Conservation (phyloP, 331 rosid species). For the Prunus yedoensis region DNA sequence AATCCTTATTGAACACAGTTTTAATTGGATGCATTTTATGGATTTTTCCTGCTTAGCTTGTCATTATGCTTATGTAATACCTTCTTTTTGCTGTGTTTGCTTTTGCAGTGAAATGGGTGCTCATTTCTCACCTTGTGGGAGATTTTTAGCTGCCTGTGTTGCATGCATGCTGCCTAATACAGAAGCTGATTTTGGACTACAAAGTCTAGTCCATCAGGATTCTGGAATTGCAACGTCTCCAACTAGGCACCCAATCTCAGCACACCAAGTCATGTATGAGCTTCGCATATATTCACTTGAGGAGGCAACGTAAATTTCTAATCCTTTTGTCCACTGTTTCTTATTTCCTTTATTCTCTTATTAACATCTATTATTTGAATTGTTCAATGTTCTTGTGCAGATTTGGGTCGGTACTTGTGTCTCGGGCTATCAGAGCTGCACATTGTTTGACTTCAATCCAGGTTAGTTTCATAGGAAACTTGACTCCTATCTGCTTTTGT, state of each 20-base stretch:
- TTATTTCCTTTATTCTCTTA: not conserved
- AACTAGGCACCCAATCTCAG: conserved; percentile 82
- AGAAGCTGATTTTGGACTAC: conserved; percentile 72
- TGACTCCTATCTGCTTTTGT: not conserved
- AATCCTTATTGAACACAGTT: not conserved
- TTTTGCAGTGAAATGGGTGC: conserved; percentile 81
- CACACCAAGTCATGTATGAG: conserved; percentile 87
- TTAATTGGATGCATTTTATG: not conserved
- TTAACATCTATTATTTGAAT: not conserved
- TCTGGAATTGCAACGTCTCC: conserved; percentile 78
- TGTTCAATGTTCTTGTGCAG: conserved; percentile 36
- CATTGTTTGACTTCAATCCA: conserved; percentile 92
- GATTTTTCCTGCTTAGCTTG: not conserved
- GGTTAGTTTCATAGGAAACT: conserved; percentile 41
- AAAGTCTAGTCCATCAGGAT: conserved; percentile 55
- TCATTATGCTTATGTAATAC: conserved; percentile 14
- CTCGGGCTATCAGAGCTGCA: conserved; percentile 86
- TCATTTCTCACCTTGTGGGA: conserved; percentile 83
- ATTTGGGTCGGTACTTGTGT: conserved; percentile 70
- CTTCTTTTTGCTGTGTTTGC: conserved; percentile 18
- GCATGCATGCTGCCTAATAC: conserved; percentile 65
- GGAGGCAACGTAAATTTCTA: conserved; percentile 67
- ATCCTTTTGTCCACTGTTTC: conserved; percentile 28
- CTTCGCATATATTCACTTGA: conserved; percentile 87
- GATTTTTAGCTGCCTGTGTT: conserved; percentile 78